These are phyloP conservation scores for Carallia brachiata DNA, from an alignment of 345 rosid genomes.

Conservation along the genomic window DNA sequence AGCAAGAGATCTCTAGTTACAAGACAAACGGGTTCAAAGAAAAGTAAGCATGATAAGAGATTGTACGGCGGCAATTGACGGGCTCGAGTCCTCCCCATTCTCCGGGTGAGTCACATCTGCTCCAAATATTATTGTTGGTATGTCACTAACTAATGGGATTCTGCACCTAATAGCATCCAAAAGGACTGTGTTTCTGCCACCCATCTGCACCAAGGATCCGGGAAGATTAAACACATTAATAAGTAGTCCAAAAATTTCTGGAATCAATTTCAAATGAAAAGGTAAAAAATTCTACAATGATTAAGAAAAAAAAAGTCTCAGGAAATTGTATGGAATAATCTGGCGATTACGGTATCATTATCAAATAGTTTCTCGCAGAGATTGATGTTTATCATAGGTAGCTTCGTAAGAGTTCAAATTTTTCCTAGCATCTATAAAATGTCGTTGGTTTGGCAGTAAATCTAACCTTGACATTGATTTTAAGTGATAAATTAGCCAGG, in stretches of 20 bases:
- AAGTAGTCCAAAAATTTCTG: neutral
- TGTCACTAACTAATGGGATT: constrained; percentile 93
- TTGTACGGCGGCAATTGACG: constrained; percentile 92
- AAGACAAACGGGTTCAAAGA: neutral
- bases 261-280: neutral
- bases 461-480: constrained; percentile 94
- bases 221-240: neutral
- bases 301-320: no score
- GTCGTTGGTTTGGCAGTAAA: neutral
- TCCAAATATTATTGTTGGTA: constrained; percentile 96
- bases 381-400: neutral
- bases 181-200: constrained; percentile 96
- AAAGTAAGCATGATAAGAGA: constrained; percentile 8
- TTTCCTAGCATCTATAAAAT: neutral
- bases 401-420: neutral
- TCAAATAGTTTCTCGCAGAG: neutral
- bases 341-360: neutral
- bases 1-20: constrained; percentile 9
- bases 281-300: no score
- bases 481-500: constrained; percentile 92
- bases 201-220: constrained; percentile 62
- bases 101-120: constrained; percentile 99
- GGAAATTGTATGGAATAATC: neutral
- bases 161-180: constrained; percentile 95
- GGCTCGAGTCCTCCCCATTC: constrained; percentile 98